Evolutionary conservation across 306 rosid species (phyloP).

Genomic region (Cucumis melo): DNA sequence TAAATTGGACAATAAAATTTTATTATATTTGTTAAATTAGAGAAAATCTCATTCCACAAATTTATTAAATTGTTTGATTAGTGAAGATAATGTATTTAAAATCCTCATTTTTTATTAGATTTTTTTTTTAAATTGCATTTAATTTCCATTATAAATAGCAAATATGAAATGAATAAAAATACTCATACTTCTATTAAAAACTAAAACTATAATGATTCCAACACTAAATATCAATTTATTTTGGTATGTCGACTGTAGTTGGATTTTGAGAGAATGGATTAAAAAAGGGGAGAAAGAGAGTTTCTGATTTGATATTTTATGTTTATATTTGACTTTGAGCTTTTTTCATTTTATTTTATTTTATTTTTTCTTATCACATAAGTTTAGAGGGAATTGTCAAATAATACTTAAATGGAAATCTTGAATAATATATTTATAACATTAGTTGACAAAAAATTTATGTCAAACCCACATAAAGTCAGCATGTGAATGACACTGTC

Average conservation of each 20-base stretch:
- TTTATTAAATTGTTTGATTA: not conserved
- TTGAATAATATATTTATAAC: too few relatives aligned
- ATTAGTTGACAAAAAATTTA: too few relatives aligned
- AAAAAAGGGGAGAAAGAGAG: not conserved
- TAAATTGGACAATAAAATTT: too few relatives aligned
- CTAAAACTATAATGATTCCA: not conserved
- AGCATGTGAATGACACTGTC: too few relatives aligned
- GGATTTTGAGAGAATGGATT: not conserved
- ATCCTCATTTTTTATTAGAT: not conserved
- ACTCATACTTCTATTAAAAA: not conserved
- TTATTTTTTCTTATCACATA: too few relatives aligned
- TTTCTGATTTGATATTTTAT: too few relatives aligned
- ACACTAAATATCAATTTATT: not conserved
- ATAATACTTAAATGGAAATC: too few relatives aligned
- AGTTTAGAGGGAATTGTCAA: too few relatives aligned
- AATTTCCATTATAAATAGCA: not conserved
- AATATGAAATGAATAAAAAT: not conserved
- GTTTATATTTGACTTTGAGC: too few relatives aligned
- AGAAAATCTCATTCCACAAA: not conserved
- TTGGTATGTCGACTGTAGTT: not conserved
- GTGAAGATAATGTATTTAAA: not conserved
- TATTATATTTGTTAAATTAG: too few relatives aligned
- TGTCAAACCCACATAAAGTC: too few relatives aligned
- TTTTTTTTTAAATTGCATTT: not conserved
- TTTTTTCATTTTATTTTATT: too few relatives aligned